Percentiles rank a stretch among this genome's conserved stretches.
Conservation (phyloP, 1,284 basidiomycete species). For the Cryptococcus sp. region DNA sequence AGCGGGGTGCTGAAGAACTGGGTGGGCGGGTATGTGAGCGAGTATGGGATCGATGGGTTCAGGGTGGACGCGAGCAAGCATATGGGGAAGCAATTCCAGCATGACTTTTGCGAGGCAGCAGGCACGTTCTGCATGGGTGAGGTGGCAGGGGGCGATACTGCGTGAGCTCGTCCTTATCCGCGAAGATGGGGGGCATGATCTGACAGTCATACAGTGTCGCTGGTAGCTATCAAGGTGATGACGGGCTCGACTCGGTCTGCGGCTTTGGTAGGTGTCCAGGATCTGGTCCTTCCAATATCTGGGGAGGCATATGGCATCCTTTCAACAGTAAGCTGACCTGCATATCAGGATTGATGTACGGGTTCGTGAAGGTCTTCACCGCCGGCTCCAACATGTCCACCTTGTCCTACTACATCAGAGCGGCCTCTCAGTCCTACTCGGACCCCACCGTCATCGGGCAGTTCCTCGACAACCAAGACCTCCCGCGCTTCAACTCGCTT, state of each 20-base stretch:
- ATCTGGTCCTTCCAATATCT: background rate
- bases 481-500: slow-evolving; percentile 66
- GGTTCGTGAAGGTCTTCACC: slow-evolving; percentile 16
- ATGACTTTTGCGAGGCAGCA: slow-evolving; percentile 60
- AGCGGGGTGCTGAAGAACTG: slow-evolving; percentile 58
- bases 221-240: slow-evolving; percentile 23
- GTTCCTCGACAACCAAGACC: slow-evolving; percentile 77
- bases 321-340: background rate
- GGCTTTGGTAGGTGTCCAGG: slow-evolving; percentile 32
- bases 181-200: background rate
- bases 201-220: slow-evolving; percentile 16
- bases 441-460: slow-evolving; percentile 62
- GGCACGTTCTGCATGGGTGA: slow-evolving; percentile 79
- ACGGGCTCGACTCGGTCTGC: slow-evolving; percentile 36
- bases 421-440: slow-evolving; percentile 50
- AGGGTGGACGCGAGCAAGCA: slow-evolving; percentile 68
- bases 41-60: slow-evolving; percentile 59
- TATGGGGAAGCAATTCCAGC: slow-evolving; percentile 35
- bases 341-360: slow-evolving; percentile 26
- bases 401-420: slow-evolving; percentile 57
- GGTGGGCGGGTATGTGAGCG: slow-evolving; percentile 60
- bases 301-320: background rate
- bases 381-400: slow-evolving; percentile 55
- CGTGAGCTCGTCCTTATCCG: slow-evolving; percentile 40
- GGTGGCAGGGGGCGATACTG: slow-evolving; percentile 59